Base-by-base conservation (phyloP, 208 protist genomes). In the Leptomonas pyrrhocoris region DNA sequence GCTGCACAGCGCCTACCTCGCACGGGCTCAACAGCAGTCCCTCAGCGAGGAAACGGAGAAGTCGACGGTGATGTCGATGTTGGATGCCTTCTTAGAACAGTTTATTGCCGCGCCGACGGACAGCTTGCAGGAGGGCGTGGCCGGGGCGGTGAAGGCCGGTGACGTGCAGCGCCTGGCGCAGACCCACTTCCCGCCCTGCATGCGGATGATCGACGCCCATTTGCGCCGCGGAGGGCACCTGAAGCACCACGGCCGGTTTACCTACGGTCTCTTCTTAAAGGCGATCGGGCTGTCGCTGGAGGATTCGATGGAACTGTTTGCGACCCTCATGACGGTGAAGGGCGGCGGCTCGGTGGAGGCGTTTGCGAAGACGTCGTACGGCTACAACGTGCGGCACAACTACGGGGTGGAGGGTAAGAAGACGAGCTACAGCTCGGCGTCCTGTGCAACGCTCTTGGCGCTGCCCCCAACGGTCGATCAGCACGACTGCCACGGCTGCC, bases 341-440 rank as follows among this genome's bases (percentile, higher is more conserved):
- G 86, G 87, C 59, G 88, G 82, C 27, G 87, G 88, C 51, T 83
- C 80, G 21, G 67, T 82, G 11, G 89, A 94, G 75, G 79, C 74
- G 11, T 97, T 95, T 70, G 34, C 80, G 11, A 93, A 96, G 73
- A 91, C 90, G 15, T 59, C 89, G 62, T 97, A 97, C 79, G 94
- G 90, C 53, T 97, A 97, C 83, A 92, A 90, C 58, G 85, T 96
- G 25, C 88, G 94, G 21, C 90, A 96, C 79, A 93, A 94, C 76
- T 97, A 96, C 71, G 94, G 94, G 21, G 83, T 91, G 85, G 92
- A 97, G 70, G 94, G 94, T 5, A 96, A 94, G 74, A 94, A 96
- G 75, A 95, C 87, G 49, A 90, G 82, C 66, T 97, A 97, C 78
- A 95, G 58, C 64, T 92, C 89, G 25, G 77, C 83, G 2, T 94